These are phyloP conservation scores for Taxillus chinensis DNA, from an alignment of 164 flowering plant genomes.

Conservation along the genomic window DNA sequence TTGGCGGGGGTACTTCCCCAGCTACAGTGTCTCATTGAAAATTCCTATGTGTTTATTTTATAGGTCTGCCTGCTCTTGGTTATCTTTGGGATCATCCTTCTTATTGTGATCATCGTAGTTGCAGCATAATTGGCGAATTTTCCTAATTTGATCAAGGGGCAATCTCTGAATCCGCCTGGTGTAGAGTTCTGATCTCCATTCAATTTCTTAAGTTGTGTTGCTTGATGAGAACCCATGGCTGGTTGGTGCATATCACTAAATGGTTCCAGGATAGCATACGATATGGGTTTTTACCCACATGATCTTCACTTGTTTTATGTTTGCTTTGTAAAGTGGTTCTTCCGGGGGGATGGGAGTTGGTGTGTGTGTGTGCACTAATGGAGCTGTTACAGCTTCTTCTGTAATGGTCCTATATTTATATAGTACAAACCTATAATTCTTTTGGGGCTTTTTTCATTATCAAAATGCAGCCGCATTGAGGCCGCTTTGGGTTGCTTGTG, in stretches of 20 bases:
- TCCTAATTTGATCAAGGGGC: neutral
- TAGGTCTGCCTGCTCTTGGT: constrained; percentile 78
- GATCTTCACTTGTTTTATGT: neutral
- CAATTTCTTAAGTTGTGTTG: constrained; percentile 6
- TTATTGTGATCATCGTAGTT: constrained; percentile 60
- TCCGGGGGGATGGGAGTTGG: constrained; percentile 9
- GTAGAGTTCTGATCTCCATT: constrained; percentile 4
- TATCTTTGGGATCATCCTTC: constrained; percentile 80
- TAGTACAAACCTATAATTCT: constrained; percentile 8
- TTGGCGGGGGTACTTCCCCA: no score
- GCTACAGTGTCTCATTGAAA: no score
- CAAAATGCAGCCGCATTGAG: no score
- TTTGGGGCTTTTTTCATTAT: neutral
- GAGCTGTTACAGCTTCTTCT: constrained; percentile 1
- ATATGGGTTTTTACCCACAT: neutral
- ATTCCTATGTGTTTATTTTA: no score
- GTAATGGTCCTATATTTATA: constrained; percentile 7
- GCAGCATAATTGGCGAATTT: constrained; percentile 30
- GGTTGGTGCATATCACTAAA: constrained; percentile 7
- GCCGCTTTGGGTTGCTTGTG: no score
- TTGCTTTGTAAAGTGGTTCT: neutral
- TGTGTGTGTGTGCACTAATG: neutral
- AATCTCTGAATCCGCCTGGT: neutral
- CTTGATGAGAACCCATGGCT: constrained; percentile 5
- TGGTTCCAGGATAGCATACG: constrained; percentile 6